Percentiles rank a stretch among this genome's conserved stretches.
phyloP scores from a whole-genome alignment of 306 rosid species.

The Aeschynomene evenia region DNA sequence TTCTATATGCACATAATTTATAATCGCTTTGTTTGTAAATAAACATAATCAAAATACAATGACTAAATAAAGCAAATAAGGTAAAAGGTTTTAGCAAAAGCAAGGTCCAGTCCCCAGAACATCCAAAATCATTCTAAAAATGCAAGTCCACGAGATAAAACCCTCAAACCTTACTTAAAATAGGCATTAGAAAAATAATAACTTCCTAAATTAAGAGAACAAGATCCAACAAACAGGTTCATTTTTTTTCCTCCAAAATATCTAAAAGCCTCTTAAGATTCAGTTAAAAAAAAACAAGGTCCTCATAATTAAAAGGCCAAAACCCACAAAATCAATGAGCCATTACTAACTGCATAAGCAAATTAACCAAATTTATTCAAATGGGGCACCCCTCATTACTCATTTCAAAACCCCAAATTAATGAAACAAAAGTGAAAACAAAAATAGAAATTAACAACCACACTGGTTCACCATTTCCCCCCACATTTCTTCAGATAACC shows the following conservation, averaged over 20 bases:
- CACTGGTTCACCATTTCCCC: background rate
- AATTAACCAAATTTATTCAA: conserved; percentile 31
- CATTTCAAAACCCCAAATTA: background rate
- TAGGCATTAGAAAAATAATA: conserved; percentile 26
- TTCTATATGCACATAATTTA: background rate
- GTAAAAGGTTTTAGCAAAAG: background rate
- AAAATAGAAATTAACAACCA: background rate
- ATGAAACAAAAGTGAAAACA: background rate
- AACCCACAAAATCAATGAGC: background rate
- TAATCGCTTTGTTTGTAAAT: background rate
- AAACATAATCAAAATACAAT: conserved; percentile 24
- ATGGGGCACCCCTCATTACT: background rate
- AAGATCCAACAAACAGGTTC: conserved; percentile 24
- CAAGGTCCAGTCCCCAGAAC: background rate
- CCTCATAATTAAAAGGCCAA: background rate
- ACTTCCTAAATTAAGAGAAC: conserved; percentile 21
- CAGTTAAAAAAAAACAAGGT: conserved; percentile 12
- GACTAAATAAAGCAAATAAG: conserved; percentile 27
- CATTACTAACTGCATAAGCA: background rate
- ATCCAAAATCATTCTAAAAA: conserved; percentile 26
- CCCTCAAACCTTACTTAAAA: conserved; percentile 32
- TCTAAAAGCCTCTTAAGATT: conserved; percentile 1
- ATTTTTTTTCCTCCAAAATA: background rate
- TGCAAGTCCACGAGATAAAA: conserved; percentile 18
- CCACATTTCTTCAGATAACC: conserved; percentile 26